phyloP scores from a whole-genome alignment of 2,329 filamentous ascomycete species.

The Orbilia oligospora region DNA sequence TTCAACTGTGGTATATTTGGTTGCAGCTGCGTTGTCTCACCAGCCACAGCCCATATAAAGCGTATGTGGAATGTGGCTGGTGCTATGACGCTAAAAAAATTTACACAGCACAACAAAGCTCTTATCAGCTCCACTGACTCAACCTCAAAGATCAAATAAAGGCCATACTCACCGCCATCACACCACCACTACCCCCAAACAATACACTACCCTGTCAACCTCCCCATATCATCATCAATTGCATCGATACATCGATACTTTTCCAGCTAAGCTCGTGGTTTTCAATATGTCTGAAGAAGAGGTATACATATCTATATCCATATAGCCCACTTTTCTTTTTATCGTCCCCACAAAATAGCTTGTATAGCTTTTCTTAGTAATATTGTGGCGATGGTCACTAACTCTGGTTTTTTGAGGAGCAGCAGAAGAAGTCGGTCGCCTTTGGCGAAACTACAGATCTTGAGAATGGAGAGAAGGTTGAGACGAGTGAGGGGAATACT shows the following conservation, averaged over 20 bases:
- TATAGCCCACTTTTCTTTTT: neutral
- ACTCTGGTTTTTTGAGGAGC: neutral
- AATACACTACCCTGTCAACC: neutral
- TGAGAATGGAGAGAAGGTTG: constrained; percentile 55
- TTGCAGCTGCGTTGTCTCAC: neutral
- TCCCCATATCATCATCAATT: constrained; percentile 32
- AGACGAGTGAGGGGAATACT: constrained; percentile 25
- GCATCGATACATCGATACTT: neutral
- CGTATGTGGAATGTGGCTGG: neutral
- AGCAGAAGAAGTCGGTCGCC: constrained; percentile 60
- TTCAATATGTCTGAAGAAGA: constrained; percentile 56
- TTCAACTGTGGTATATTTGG: neutral
- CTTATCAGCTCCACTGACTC: constrained; percentile 61
- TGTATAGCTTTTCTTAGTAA: neutral
- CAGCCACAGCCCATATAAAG: constrained; percentile 37
- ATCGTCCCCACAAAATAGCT: constrained; percentile 11
- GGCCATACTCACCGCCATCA: neutral
- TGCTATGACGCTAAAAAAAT: constrained; percentile 58
- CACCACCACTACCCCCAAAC: neutral
- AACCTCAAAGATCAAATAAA: constrained; percentile 34
- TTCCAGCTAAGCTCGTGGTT: constrained; percentile 1
- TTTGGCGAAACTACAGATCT: constrained; percentile 58
- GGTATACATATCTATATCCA: constrained; percentile 11
- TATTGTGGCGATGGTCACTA: neutral
- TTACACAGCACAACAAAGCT: constrained; percentile 56